Conservation (phyloP, 805 yeast species). For the Brettanomyces sp. region DNA sequence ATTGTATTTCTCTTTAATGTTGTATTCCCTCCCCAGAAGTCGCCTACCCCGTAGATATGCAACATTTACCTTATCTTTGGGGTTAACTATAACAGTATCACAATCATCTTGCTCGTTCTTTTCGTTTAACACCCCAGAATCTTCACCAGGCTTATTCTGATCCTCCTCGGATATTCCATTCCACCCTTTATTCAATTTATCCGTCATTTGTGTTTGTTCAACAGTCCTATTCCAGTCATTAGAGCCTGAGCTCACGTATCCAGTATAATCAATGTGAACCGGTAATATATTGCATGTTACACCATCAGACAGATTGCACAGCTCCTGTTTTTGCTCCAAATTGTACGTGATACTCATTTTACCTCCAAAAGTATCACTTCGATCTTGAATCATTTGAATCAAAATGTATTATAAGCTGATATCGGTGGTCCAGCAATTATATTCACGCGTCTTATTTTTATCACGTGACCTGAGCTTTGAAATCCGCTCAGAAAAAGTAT, state of each 20-base stretch:
- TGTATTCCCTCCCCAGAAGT: conserved; percentile 4
- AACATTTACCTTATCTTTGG: neutral
- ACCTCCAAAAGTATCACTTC: neutral
- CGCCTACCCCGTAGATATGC: conserved; percentile 10
- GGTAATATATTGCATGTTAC: conserved; percentile 16
- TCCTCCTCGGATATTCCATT: neutral
- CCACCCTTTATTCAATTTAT: neutral
- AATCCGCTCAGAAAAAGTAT: too few species aligned
- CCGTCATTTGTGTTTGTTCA: neutral
- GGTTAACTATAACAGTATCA: neutral
- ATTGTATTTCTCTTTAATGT: neutral
- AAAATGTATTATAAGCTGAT: too few species aligned
- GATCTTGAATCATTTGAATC: too few species aligned
- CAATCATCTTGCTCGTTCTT: neutral
- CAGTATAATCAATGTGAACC: conserved; percentile 17
- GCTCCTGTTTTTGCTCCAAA: neutral
- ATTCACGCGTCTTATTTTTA: too few species aligned
- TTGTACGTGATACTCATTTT: neutral
- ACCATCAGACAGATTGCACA: neutral
- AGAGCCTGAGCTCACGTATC: conserved; percentile 8
- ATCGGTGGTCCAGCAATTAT: too few species aligned
- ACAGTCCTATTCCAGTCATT: conserved; percentile 8
- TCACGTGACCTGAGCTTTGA: too few species aligned
- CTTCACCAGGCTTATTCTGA: neutral
- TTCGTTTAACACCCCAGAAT: too few species aligned